Base-by-base conservation (phyloP, 768 basidiomycete species). In the Phlebiopsis flavidoalba region DNA sequence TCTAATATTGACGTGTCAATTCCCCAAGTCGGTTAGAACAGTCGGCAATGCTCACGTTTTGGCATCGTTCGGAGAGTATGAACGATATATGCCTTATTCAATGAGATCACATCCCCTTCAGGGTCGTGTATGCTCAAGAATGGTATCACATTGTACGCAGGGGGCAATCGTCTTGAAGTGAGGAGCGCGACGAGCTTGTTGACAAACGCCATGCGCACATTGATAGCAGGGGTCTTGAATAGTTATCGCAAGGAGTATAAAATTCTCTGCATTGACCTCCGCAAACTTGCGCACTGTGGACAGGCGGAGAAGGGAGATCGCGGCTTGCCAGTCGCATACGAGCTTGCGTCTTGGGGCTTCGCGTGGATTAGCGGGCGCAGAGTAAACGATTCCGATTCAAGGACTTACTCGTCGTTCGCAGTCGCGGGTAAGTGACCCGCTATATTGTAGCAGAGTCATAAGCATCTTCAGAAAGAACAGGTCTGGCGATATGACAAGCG, bases 91-190 rank as follows among this genome's bases (percentile, higher is more conserved):
- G 81, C 76, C 37, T 79, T 73, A 14, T 86, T 85, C 84, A 88
- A 48, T 5, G 47, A 21, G 64, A 84, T 86, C 31, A 95, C 81
- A 60, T 98, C 95, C 22, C 72, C 71, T 63, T 98, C 96, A 0
- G 95, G 95, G 72, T 99, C 97, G 66, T 93, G 88, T 0, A 95
- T 88, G 0, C 91, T 87, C 49, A 99, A 75, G 76, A 97, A 94
- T 5, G 91, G 88, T 59, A 97, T 83, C 49, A 91, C 77, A 69
- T 95, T 93, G 75, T 88, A 95, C 19, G 84, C 80, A 1, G 87
- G 72, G 15, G 85, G 80, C 2, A 95, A 74, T 72, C 88, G 87
- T 37, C 85, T 81, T 3, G 75, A 70, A 49, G 83, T 80, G n/a
- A 95, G 72, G 24, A 91, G 75, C 10, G 77, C 69, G 11, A 89